phyloP scores from a whole-genome alignment of 371 early-diverging fungal species.

The Rhizopus stolonifer region DNA sequence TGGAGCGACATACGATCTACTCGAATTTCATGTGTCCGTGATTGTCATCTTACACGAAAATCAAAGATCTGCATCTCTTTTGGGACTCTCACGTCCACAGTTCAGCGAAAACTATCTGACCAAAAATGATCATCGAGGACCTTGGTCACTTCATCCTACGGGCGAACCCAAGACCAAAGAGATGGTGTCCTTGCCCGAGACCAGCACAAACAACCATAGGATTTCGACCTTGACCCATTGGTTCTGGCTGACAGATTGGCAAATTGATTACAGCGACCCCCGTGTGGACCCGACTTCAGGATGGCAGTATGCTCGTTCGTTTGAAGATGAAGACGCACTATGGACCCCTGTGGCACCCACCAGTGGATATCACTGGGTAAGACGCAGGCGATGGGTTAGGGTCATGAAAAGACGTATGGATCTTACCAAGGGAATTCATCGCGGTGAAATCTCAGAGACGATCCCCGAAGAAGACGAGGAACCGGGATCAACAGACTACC shows the following conservation, averaged over 20 bases:
- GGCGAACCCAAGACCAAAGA: constrained; percentile 56
- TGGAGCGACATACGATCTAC: constrained; percentile 45
- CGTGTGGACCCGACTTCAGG: constrained; percentile 61
- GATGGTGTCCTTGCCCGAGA: constrained; percentile 51
- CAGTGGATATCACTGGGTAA: constrained; percentile 63
- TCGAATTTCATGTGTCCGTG: constrained; percentile 61
- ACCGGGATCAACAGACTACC: constrained; percentile 8
- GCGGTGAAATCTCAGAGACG: constrained; percentile 11
- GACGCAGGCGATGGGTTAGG: constrained; percentile 77
- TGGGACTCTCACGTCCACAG: constrained; percentile 49
- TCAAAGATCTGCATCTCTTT: constrained; percentile 57
- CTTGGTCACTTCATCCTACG: constrained; percentile 59
- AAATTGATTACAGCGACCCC: constrained; percentile 66
- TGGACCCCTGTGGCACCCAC: constrained; percentile 60
- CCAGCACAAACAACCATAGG: constrained; percentile 12
- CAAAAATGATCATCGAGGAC: constrained; percentile 54
- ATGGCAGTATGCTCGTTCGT: constrained; percentile 70
- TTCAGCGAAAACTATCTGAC: constrained; percentile 51
- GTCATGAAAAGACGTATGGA: constrained; percentile 73
- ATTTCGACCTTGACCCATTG: constrained; percentile 44
- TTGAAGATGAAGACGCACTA: constrained; percentile 48
- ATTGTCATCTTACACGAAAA: constrained; percentile 69
- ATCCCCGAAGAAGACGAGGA: constrained; percentile 15
- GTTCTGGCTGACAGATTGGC: constrained; percentile 89
- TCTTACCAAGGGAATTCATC: constrained; percentile 33